Evolutionary conservation across 176 grass and related monocot genomes (phyloP), one percentile per base, ranked within the genome.

Genomic region (Pontederia paniculata): DNA sequence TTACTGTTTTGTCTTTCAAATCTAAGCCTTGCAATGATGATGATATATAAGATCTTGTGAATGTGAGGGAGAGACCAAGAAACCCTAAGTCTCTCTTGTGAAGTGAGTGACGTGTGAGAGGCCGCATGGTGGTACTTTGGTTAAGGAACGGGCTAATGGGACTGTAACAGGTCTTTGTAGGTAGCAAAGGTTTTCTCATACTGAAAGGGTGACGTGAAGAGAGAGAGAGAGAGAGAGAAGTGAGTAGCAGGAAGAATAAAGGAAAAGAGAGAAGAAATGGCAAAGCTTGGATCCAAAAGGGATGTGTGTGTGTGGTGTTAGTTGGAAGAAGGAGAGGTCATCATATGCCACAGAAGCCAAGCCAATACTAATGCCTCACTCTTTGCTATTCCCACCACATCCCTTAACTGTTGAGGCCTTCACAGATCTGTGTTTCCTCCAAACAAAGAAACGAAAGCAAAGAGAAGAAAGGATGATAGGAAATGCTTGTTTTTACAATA

Each of bases 231-330:
- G 44, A 15, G 59, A 15, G 42, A 12, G 20, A 18, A 12, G 5
- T 10, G 48, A 8, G 48, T 13, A 50, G 48, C 15, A 50, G 9
- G 48, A 16, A 17, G 48, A 50, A 17, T 17, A 50, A 23, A 57
- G 21, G 47, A 20, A 66, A 43, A 20, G 63, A 20, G 48, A 66
- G 63, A 52, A 25, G 64, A 67, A 44, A 16, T 53, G 50, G 64
- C 28, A 53, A 62, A 52, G 64, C 49, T 54, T 52, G 43, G 64
- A 67, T 67, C 64, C 17, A 44, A 67, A 67, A 53, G 50, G 23
- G 49, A 23, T 20, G 23, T 37, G 28, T 37, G 28, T 37, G 25
- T 45, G 9, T 18, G 45, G 6, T 13, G 18, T 18, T 48, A 57
- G 55, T 28, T 18, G 50, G 19, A 18, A 17, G 10, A 17, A 52